Evolutionary conservation across 1,284 basidiomycete genomes (phyloP).

Genomic region (Bothia castanella): DNA sequence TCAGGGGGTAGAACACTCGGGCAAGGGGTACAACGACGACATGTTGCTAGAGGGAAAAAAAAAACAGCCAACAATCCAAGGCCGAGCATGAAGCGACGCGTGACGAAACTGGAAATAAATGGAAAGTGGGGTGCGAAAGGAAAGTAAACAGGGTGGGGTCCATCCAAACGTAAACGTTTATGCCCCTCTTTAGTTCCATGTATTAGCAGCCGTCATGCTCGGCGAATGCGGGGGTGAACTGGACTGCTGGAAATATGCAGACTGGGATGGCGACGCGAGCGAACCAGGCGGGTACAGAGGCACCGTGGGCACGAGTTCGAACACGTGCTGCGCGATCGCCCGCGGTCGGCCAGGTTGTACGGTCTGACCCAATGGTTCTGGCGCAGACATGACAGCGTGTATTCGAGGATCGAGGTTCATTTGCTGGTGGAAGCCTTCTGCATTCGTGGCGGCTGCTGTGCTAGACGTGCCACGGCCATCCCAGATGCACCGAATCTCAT

Average conservation of each 20-base stretch:
- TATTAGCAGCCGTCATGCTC: constrained; percentile 19
- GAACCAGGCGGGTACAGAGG: constrained; percentile 62
- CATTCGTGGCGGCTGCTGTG: constrained; percentile 29
- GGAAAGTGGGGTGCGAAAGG: not conserved
- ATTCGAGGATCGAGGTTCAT: constrained; percentile 68
- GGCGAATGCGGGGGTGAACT: constrained; percentile 64
- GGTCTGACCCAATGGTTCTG: constrained; percentile 40
- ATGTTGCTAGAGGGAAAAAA: not conserved
- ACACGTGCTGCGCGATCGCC: constrained; percentile 68
- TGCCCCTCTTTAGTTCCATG: constrained; percentile 21
- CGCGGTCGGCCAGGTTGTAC: constrained; percentile 37
- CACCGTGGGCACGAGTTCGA: constrained; percentile 75
- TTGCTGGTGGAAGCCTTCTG: constrained; percentile 34
- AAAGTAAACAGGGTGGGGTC: no score
- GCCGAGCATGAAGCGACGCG: not conserved
- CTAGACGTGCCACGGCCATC: constrained; percentile 65
- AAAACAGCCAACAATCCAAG: not conserved
- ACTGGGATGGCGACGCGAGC: constrained; percentile 59
- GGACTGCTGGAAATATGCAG: constrained; percentile 58
- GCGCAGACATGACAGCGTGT: constrained; percentile 69
- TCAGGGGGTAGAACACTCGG: not conserved
- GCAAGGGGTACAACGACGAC: not conserved
- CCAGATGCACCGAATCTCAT: constrained; percentile 84
- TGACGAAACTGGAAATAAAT: not conserved
- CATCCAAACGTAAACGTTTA: constrained; percentile 1